Conservation (phyloP, 306 rosid genomes). For the Herpetospermum pedunculosum region DNA sequence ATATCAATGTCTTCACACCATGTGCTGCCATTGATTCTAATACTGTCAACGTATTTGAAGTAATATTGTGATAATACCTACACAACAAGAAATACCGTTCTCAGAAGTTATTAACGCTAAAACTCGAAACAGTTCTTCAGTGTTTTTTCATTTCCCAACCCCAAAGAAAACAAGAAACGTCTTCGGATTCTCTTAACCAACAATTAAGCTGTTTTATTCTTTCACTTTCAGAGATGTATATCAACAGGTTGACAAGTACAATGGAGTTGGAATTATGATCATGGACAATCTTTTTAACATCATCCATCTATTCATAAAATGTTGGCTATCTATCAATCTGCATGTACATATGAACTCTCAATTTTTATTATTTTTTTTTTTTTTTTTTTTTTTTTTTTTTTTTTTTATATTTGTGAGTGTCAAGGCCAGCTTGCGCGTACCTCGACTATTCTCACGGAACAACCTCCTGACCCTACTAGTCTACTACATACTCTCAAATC, state of each 20-base stretch:
- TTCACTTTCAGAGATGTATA: not conserved
- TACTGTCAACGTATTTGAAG: constrained; percentile 79
- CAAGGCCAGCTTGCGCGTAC: too few species aligned
- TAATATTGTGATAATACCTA: constrained; percentile 98
- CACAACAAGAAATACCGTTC: constrained; percentile 2
- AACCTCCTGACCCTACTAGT: too few species aligned
- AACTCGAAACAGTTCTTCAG: not conserved
- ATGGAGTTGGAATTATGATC: not conserved
- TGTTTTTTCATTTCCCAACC: not conserved
- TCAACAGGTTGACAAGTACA: not conserved
- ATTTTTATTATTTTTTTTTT: too few species aligned
- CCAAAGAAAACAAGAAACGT: not conserved
- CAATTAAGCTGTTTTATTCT: not conserved
- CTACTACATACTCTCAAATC: not conserved
- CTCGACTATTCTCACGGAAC: too few species aligned
- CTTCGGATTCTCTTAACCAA: not conserved
- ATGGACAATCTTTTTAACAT: not conserved
- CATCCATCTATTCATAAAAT: not conserved
- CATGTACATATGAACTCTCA: not conserved
- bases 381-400: too few species aligned
- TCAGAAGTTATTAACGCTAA: not conserved
- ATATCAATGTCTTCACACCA: constrained; percentile 73
- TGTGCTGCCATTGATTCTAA: constrained; percentile 77
- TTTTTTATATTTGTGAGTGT: too few species aligned
- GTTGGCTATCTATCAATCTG: not conserved